Evolutionary conservation across 139 green algal species (phyloP).

Genomic region (Micromonas pusilla): DNA sequence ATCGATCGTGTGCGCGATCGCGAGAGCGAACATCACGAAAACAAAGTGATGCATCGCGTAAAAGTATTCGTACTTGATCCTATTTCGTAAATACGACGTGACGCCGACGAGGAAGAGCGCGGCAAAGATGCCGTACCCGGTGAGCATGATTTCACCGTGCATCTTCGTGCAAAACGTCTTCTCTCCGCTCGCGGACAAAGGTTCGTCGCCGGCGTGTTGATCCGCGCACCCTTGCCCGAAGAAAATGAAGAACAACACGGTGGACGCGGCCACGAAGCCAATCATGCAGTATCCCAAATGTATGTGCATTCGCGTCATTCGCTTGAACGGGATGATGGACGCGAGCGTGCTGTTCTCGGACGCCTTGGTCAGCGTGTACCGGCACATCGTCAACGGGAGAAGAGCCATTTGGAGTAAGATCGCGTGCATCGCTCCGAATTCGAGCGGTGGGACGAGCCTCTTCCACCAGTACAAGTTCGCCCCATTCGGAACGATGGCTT

Average conservation of each 20-base stretch:
- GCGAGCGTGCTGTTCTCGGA: not conserved
- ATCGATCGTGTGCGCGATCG: slow-evolving; percentile 29
- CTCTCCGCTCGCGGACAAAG: not conserved
- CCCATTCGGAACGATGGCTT: not conserved
- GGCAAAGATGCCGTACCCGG: slow-evolving; percentile 13
- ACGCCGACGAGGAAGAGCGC: slow-evolving; percentile 9
- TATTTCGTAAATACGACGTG: slow-evolving; percentile 10
- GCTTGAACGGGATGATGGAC: slow-evolving; percentile 5
- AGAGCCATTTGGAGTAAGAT: slow-evolving; percentile 26
- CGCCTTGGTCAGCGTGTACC: not conserved
- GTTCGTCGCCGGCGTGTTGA: slow-evolving; percentile 8
- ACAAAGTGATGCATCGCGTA: slow-evolving; percentile 22
- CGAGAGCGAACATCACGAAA: slow-evolving; percentile 18
- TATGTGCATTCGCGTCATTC: slow-evolving; percentile 7
- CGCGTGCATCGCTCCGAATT: slow-evolving; percentile 31
- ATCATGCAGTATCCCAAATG: slow-evolving; percentile 23
- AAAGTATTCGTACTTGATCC: slow-evolving; percentile 23
- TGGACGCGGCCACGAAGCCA: slow-evolving; percentile 6
- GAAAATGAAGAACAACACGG: slow-evolving; percentile 21
- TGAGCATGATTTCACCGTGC: slow-evolving; percentile 22
- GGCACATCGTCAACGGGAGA: slow-evolving; percentile 15
- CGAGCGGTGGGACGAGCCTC: slow-evolving; percentile 10
- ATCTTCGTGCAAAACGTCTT: slow-evolving; percentile 25
- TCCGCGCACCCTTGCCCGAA: slow-evolving; percentile 20
- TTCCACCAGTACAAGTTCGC: slow-evolving; percentile 16